Percentiles rank a stretch among this genome's conserved stretches.
phyloP scores from a whole-genome alignment of 2,329 filamentous ascomycete genomes.

The Paraphoma sp. region DNA sequence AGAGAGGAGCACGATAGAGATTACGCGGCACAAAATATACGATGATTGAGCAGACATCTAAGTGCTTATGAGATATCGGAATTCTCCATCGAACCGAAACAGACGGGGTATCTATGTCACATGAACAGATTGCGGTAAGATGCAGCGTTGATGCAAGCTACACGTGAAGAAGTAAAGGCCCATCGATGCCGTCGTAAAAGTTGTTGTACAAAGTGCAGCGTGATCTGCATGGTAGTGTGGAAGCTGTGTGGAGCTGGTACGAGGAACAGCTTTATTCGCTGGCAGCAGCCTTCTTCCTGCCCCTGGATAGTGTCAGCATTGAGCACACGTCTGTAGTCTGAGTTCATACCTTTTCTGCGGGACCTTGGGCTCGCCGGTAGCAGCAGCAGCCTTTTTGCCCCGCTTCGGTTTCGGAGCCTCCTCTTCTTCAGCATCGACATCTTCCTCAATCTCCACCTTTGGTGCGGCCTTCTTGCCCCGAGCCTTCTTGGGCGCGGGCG shows the following conservation, averaged over 20 bases:
- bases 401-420: conserved; percentile 30
- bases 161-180: not conserved
- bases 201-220: not conserved
- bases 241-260: not conserved
- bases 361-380: conserved; percentile 23
- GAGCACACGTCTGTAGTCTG: too few species aligned
- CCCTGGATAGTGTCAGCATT: conserved; percentile 20
- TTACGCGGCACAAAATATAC: not conserved
- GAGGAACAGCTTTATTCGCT: conserved; percentile 20
- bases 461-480: conserved; percentile 37
- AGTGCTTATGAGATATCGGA: too few species aligned
- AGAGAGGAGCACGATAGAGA: not conserved
- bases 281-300: conserved; percentile 30
- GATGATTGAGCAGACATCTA: too few species aligned
- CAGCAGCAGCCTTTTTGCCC: conserved; percentile 13
- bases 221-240: not conserved
- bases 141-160: not conserved
- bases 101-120: conserved; percentile 12
- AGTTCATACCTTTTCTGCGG: conserved; percentile 37
- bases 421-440: conserved; percentile 17
- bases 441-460: conserved; percentile 23
- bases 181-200: not conserved
- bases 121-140: not conserved
- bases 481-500: conserved; percentile 37
- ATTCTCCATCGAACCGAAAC: not conserved